Evolutionary conservation across 2,329 filamentous ascomycete species (phyloP).

Genomic region (Akanthomyces dipterigenus): DNA sequence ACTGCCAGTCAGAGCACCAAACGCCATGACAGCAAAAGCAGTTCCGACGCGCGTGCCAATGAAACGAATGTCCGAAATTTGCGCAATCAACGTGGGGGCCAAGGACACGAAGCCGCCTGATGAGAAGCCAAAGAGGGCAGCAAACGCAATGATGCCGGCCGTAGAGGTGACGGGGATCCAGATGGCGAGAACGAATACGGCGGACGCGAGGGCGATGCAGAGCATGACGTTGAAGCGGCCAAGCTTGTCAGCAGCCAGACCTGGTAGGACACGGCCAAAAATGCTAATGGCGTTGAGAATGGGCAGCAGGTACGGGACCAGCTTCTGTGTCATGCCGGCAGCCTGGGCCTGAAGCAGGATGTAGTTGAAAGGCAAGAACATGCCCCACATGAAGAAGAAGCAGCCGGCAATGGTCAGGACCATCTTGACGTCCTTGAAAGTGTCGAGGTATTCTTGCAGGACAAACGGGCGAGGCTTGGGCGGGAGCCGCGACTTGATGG

Average conservation of each 20-base stretch:
- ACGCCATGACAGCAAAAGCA: slow-evolving; percentile 52
- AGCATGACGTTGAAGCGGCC: slow-evolving; percentile 45
- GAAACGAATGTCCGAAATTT: slow-evolving; percentile 63
- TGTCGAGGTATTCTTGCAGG: slow-evolving; percentile 38
- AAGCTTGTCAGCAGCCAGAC: slow-evolving; percentile 38
- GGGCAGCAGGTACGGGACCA: slow-evolving; percentile 42
- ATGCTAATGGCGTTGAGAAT: slow-evolving; percentile 53
- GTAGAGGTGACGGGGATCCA: slow-evolving; percentile 44
- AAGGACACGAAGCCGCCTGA: slow-evolving; percentile 61
- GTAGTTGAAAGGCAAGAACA: slow-evolving; percentile 50
- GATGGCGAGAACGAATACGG: slow-evolving; percentile 38
- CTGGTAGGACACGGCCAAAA: slow-evolving; percentile 45
- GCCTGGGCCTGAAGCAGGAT: slow-evolving; percentile 41
- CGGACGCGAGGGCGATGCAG: slow-evolving; percentile 43
- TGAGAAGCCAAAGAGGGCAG: slow-evolving; percentile 61
- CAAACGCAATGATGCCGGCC: slow-evolving; percentile 56
- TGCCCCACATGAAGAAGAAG: slow-evolving; percentile 51
- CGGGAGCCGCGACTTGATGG: slow-evolving; percentile 35
- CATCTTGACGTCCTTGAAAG: slow-evolving; percentile 41
- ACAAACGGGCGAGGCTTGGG: slow-evolving; percentile 39
- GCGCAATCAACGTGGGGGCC: slow-evolving; percentile 57
- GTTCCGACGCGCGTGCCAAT: slow-evolving; percentile 63
- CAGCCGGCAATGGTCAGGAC: slow-evolving; percentile 35
- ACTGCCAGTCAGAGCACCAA: slow-evolving; percentile 60
- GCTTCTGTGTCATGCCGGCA: slow-evolving; percentile 33